Evolutionary conservation across 1,284 basidiomycete genomes (phyloP).

Genomic region (Tilletia horrida): DNA sequence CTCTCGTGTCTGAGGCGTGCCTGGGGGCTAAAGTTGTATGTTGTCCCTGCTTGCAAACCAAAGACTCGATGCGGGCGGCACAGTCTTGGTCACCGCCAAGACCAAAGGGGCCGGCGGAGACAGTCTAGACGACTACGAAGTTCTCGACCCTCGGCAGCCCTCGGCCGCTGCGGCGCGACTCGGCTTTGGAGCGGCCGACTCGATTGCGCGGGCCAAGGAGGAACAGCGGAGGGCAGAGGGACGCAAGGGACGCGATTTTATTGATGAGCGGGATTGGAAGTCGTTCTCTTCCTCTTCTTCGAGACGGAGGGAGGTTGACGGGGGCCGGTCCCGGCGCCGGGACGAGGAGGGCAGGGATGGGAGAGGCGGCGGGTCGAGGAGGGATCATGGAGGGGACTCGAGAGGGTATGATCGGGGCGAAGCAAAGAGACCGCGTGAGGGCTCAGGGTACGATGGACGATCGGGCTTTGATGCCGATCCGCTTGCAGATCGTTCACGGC

Average conservation of each 20-base stretch:
- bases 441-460: neutral
- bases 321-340: neutral
- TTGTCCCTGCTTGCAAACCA: too few relatives aligned
- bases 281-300: neutral
- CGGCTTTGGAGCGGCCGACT: slow-evolving; percentile 24
- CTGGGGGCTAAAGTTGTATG: too few relatives aligned
- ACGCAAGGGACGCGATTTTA: slow-evolving; percentile 34
- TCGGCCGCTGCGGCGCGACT: slow-evolving; percentile 20
- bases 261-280: slow-evolving; percentile 24
- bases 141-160: slow-evolving; percentile 32
- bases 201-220: slow-evolving; percentile 14
- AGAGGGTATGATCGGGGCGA: neutral
- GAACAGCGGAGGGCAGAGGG: slow-evolving; percentile 19
- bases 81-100: slow-evolving; percentile 20
- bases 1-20: neutral
- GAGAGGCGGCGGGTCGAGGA: neutral
- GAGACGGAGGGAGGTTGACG: neutral
- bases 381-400: neutral
- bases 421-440: neutral
- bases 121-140: slow-evolving; percentile 38
- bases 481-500: neutral
- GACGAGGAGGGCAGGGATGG: neutral
- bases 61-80: slow-evolving; percentile 36
- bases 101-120: slow-evolving; percentile 19
- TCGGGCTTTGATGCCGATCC: neutral